Evolutionary conservation across 768 basidiomycete species (phyloP).

Genomic region (Boletellus ananiceps): DNA sequence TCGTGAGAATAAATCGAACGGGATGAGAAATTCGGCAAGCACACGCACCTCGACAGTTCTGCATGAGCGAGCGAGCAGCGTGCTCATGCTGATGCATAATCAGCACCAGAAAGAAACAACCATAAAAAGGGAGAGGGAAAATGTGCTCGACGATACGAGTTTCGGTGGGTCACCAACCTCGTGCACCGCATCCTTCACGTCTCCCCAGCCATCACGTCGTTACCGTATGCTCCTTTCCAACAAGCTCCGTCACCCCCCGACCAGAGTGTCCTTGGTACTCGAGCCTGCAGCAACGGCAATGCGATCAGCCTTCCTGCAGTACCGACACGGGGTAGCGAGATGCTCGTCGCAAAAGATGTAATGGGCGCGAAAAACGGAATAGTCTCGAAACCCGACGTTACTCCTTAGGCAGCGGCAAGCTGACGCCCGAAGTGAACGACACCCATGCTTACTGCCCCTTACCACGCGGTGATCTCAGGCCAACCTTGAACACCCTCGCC

Average conservation of each 20-base stretch:
- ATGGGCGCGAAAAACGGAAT: too few species aligned
- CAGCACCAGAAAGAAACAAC: neutral
- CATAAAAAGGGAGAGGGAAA: neutral
- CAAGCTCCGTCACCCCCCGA: slow-evolving; percentile 33
- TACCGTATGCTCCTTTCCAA: slow-evolving; percentile 39
- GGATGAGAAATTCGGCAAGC: slow-evolving; percentile 56
- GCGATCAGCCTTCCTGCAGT: slow-evolving; percentile 36
- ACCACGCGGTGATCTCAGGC: too few species aligned
- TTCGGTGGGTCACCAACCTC: slow-evolving; percentile 6
- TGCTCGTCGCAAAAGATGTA: too few species aligned
- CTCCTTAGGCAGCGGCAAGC: too few species aligned
- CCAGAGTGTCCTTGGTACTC: slow-evolving; percentile 26
- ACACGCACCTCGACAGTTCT: slow-evolving; percentile 73
- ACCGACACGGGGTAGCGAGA: slow-evolving; percentile 56
- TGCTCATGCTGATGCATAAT: neutral
- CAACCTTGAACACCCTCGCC: too few species aligned
- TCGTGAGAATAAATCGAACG: slow-evolving; percentile 75
- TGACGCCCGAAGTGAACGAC: too few species aligned
- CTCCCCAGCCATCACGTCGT: slow-evolving; percentile 52
- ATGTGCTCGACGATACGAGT: slow-evolving; percentile 13
- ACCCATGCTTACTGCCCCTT: too few species aligned
- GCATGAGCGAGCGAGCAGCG: slow-evolving; percentile 69
- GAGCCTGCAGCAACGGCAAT: slow-evolving; percentile 21
- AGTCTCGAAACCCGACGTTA: too few species aligned
- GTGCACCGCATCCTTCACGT: slow-evolving; percentile 38